These are phyloP conservation scores for Solioccasus polychromus DNA, from an alignment of 768 basidiomycete genomes.

Conservation along the genomic window DNA sequence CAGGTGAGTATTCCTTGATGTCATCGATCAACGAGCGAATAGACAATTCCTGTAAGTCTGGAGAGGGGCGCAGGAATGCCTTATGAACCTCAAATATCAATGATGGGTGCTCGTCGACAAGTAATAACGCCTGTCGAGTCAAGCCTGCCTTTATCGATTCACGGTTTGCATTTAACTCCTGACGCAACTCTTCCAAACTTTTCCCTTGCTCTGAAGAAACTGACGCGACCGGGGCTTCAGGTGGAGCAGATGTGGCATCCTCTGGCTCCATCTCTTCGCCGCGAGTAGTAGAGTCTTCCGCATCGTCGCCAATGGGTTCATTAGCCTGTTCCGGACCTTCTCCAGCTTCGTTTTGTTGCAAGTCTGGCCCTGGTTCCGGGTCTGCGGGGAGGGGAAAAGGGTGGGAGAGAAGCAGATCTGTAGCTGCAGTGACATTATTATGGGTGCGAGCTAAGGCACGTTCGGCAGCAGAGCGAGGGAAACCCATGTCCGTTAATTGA, in stretches of 20 bases:
- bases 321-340: constrained; percentile 25
- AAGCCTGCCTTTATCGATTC: constrained; percentile 64
- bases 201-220: constrained; percentile 32
- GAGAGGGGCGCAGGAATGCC: constrained; percentile 69
- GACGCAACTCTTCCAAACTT: constrained; percentile 59
- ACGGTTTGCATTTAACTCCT: constrained; percentile 62
- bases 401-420: constrained; percentile 81
- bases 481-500: constrained; percentile 95
- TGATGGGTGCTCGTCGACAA: constrained; percentile 85
- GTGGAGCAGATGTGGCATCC: constrained; percentile 13
- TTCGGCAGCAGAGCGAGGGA: constrained; percentile 83
- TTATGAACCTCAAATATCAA: constrained; percentile 86
- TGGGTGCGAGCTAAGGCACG: constrained; percentile 78
- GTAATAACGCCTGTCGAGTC: constrained; percentile 63
- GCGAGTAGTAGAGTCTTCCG: constrained; percentile 17
- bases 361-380: constrained; percentile 37
- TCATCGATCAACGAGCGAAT: constrained; percentile 75
- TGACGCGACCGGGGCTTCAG: constrained; percentile 13
- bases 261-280: constrained; percentile 30
- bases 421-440: constrained; percentile 87
- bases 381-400: constrained; percentile 77
- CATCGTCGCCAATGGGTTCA: constrained; percentile 29
- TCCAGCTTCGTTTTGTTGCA: constrained; percentile 13
- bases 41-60: constrained; percentile 59
- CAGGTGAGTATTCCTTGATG: constrained; percentile 64